Base-by-base conservation (phyloP, 352 stramenopile genomes). In the Aphanomyces euteiches region DNA sequence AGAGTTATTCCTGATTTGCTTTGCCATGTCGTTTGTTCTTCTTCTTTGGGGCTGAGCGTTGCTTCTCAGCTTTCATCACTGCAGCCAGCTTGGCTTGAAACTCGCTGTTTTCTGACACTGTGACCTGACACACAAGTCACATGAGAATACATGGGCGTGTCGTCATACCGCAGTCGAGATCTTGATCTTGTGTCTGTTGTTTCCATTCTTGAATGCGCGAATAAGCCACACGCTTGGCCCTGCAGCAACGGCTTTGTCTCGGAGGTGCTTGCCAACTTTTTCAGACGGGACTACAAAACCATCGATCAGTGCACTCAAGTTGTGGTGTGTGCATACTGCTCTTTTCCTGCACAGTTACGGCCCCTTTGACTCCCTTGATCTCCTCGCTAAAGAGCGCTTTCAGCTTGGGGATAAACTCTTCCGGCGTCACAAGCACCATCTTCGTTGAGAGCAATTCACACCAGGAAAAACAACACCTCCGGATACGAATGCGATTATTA, bases 101-200 rank as follows among this genome's bases (percentile, higher is more conserved):
- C 8, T 74, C 74, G 12, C 76, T 76, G 72, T 93, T 82, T 39
- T 80, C 79, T 40, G 73, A 73, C 7, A 80, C 68, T 45, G 84
- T 84, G 67, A 91, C 79, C 84, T 92, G 61, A 43, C 53, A 28
- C 15, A 17, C 45, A 13, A 54, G 47, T 12, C 45, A 72, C 43
- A 7, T 57, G 28, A 28, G 53, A 41, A 64, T 12, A 3, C 48
- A 3, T 39, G 8, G 38, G 58, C 15, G 4, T 13, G 21, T 19
- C 3, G 15, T 56, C 75, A 40, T 75, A 91, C 86, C 73, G 84
- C 77, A 7, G 86, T 86, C 73, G 84, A 91, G 75, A 84, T 87
- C 75, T 94, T 94, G 72, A 79, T 82, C 82, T 94, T 94, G 81
- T 92, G 84, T 75, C 87, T 87, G 74, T 94, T 94, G 78, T 94